Evolutionary conservation across 2,329 filamentous ascomycete species (phyloP), one percentile per base, ranked within the genome.

Genomic region (Exophiala mesophila): DNA sequence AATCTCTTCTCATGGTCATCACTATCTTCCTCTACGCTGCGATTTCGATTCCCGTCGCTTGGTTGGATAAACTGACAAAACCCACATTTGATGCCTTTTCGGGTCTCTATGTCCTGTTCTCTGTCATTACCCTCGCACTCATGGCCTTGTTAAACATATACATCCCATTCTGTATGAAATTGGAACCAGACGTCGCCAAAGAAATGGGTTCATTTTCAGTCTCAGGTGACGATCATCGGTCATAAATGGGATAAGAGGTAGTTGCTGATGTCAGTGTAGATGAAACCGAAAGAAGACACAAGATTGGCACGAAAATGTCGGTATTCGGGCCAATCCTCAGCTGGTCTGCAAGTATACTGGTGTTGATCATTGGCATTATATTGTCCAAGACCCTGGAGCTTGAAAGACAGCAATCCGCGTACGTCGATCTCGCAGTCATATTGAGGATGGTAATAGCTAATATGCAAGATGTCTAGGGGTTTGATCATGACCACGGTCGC

Each of bases 151-250:
- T 42, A 3, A 42, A 42, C 16, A 37, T 42, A 8, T 42, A 42
- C 39, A 42, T 42, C 6, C 39, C 39, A 16, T 23, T 37, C 16
- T 42, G 39, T 19, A 42, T 42, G 39, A n/a, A n/a, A n/a, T n/a
- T n/a, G n/a, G n/a, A n/a, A n/a, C n/a, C n/a, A n/a, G n/a, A n/a
- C n/a, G n/a, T n/a, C n/a, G n/a, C n/a, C n/a, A n/a, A n/a, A n/a
- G n/a, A n/a, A n/a, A n/a, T n/a, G n/a, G n/a, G n/a, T n/a, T n/a
- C n/a, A n/a, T n/a, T n/a, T n/a, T n/a, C n/a, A n/a, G n/a, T n/a
- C n/a, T n/a, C n/a, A n/a, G n/a, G n/a, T n/a, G n/a, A n/a, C n/a
- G n/a, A n/a, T n/a, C n/a, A n/a, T n/a, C n/a, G n/a, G n/a, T n/a
- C n/a, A n/a, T n/a, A n/a, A n/a, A n/a, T n/a, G n/a, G n/a, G n/a